phyloP scores from a whole-genome alignment of 345 rosid genomes.

The Fremontodendron californicum region DNA sequence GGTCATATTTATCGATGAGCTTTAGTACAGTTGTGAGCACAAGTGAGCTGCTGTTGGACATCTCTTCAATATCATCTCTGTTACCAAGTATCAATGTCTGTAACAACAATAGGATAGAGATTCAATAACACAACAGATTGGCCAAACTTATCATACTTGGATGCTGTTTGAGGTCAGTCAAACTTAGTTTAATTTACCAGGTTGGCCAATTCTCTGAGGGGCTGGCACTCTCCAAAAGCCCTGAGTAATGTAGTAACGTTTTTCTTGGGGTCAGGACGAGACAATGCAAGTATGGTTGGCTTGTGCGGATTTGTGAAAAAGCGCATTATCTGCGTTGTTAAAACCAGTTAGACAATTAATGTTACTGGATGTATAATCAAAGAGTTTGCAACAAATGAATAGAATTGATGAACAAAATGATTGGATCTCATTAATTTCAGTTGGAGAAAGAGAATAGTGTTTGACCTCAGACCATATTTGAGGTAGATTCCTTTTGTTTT shows the following conservation, averaged over 20 bases:
- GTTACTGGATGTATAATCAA: too few relatives aligned
- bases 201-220: slow-evolving; percentile 83
- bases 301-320: slow-evolving; percentile 92
- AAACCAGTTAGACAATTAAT: background rate
- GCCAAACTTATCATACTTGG: too few relatives aligned
- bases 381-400: background rate
- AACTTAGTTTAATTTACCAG: slow-evolving; percentile 46
- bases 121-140: slow-evolving; percentile 8
- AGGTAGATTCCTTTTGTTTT: slow-evolving; percentile 63
- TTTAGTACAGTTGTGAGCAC: slow-evolving; percentile 59
- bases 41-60: slow-evolving; percentile 48
- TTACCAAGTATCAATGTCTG: slow-evolving; percentile 65
- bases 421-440: background rate
- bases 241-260: slow-evolving; percentile 81
- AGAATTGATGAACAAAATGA: background rate
- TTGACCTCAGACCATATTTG: slow-evolving; percentile 84
- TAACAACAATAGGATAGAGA: slow-evolving; percentile 8
- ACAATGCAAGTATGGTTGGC: slow-evolving; percentile 82
- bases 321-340: slow-evolving; percentile 60
- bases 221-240: slow-evolving; percentile 89
- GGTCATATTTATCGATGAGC: slow-evolving; percentile 61
- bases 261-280: slow-evolving; percentile 92
- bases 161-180: background rate
- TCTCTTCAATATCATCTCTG: slow-evolving; percentile 67
- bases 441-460: slow-evolving; percentile 3